Conservation (phyloP, 805 yeast genomes). For the Nadsonia fulvescens region DNA sequence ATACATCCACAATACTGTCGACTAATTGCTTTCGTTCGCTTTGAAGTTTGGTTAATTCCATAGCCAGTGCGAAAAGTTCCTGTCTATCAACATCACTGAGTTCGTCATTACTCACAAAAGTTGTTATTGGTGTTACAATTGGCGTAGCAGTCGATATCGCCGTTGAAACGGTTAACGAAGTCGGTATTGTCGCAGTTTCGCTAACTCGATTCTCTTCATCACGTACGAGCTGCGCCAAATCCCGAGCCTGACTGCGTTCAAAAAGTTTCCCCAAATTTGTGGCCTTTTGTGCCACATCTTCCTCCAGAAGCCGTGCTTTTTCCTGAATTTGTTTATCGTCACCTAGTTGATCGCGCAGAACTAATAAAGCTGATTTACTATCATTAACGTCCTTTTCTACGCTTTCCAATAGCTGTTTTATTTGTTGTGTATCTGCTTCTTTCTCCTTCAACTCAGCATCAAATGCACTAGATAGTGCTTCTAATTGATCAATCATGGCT, state of each 20-base stretch:
- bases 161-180: no score
- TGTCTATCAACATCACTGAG: conserved; percentile 3
- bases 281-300: conserved; percentile 15
- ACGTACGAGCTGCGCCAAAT: conserved; percentile 39
- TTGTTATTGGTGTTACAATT: conserved; percentile 6
- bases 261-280: conserved; percentile 24
- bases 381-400: conserved; percentile 24
- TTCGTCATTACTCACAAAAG: conserved; percentile 8
- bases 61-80: conserved; percentile 17
- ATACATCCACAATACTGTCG: conserved; percentile 31
- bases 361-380: conserved; percentile 18
- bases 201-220: conserved; percentile 27
- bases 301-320: conserved; percentile 13
- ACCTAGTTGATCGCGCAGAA: conserved; percentile 15
- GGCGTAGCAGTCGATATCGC: no score
- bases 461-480: conserved; percentile 28
- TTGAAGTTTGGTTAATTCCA: conserved; percentile 24
- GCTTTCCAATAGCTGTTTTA: conserved; percentile 24
- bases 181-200: no score
- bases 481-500: conserved; percentile 23
- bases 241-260: conserved; percentile 49
- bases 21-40: conserved; percentile 23
- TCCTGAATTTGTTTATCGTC: conserved; percentile 12
- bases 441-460: conserved; percentile 36
- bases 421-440: conserved; percentile 34